These are phyloP conservation scores for Trichoderma simmonsii DNA, from an alignment of 2,329 filamentous ascomycete genomes.

Conservation along the genomic window DNA sequence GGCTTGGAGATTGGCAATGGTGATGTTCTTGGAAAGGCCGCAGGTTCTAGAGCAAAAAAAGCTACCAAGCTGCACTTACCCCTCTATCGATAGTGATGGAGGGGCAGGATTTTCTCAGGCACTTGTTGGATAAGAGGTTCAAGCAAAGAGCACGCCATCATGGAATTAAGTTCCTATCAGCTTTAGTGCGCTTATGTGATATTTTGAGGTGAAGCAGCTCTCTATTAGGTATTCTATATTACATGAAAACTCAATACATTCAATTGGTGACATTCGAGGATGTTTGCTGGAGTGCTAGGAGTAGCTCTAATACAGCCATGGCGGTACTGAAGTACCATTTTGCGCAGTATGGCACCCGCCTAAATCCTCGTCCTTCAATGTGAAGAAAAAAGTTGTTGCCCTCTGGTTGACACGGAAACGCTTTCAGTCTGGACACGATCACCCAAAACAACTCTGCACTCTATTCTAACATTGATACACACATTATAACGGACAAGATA, in stretches of 20 bases:
- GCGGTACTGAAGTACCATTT: not conserved
- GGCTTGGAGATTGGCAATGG: not conserved
- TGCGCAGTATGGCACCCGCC: not conserved
- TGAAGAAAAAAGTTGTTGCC: not conserved
- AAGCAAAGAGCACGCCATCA: constrained; percentile 7
- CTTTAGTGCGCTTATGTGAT: not conserved
- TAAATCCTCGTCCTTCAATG: not conserved
- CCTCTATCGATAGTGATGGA: constrained; percentile 15
- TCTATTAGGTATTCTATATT: not conserved
- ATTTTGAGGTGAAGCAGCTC: not conserved
- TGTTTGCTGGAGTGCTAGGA: not conserved
- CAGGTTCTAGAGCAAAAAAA: not conserved
- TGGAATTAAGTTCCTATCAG: not conserved
- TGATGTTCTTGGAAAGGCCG: not conserved
- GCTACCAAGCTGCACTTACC: not conserved
- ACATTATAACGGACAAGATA: not conserved
- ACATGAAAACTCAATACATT: not conserved
- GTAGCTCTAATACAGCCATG: not conserved
- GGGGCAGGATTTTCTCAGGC: not conserved
- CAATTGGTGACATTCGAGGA: not conserved
- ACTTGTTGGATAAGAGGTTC: not conserved
- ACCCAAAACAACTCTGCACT: not conserved
- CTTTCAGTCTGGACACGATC: not conserved
- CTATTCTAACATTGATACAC: not conserved
- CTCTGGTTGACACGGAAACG: not conserved